A percentile compares a stretch with the other conserved stretches of the same genome.
Conservation (phyloP, 768 basidiomycete genomes). For the Agaricus sinodeliciosus region DNA sequence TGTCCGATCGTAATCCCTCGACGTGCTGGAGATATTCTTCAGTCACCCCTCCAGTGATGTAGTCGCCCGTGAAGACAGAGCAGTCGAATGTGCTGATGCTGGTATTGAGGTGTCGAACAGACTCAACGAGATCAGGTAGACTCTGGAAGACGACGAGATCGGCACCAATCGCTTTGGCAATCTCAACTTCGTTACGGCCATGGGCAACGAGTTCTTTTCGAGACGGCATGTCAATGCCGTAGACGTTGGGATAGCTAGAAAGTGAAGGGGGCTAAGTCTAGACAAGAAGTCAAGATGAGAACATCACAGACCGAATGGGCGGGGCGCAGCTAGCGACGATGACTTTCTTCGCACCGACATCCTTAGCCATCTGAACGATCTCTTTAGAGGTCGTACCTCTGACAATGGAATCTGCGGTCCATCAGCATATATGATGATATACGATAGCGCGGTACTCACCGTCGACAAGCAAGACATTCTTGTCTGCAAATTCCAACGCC, state of each 20-base stretch:
- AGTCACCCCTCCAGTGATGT: slow-evolving; percentile 90
- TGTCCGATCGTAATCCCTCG: slow-evolving; percentile 77
- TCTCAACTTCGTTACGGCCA: slow-evolving; percentile 59
- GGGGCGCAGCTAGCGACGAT: slow-evolving; percentile 97
- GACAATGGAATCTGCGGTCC: slow-evolving; percentile 83
- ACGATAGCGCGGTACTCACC: slow-evolving; percentile 41
- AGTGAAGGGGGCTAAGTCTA: background rate
- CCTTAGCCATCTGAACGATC: slow-evolving; percentile 98
- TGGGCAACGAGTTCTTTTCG: slow-evolving; percentile 89
- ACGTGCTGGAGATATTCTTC: slow-evolving; percentile 72
- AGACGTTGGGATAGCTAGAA: slow-evolving; percentile 82
- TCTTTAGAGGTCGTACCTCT: slow-evolving; percentile 98
- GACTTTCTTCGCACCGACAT: slow-evolving; percentile 94
- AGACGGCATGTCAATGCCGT: slow-evolving; percentile 99
- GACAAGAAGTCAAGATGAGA: background rate
- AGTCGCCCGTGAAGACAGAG: slow-evolving; percentile 96
- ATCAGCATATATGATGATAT: background rate
- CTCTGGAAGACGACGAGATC: slow-evolving; percentile 97
- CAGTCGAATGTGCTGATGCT: slow-evolving; percentile 80
- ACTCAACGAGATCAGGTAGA: slow-evolving; percentile 77
- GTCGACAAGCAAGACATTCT: slow-evolving; percentile 93
- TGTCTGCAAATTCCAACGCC: slow-evolving; percentile 91
- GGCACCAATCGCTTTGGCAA: slow-evolving; percentile 82
- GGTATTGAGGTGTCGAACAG: slow-evolving; percentile 82
- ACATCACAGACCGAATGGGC: slow-evolving; percentile 69